Evolutionary conservation across 768 basidiomycete species (phyloP), one percentile per base, ranked within the genome.

Genomic region (Megacollybia marginata): DNA sequence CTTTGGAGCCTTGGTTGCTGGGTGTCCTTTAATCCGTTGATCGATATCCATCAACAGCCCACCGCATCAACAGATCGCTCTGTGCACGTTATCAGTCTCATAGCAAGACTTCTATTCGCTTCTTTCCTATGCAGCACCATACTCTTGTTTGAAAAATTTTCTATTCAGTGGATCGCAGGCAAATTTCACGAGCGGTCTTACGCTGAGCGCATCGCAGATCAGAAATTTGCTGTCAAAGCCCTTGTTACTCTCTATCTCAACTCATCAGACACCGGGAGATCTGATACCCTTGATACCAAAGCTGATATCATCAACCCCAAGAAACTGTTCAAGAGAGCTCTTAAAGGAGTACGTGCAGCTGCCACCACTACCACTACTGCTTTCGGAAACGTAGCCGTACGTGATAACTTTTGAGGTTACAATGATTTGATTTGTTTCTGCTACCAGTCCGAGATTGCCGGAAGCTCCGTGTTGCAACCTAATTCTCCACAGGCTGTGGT

Each of bases 401-500:
- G 34, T 33, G 20, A 16, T 28, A 16, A 28, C 18, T 12, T 34
- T 48, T 23, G 16, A 48, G 18, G 18, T 44, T 16, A 31, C 23
- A 28, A 28, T 3, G 23, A 28, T 10, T 50, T 13, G 19, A 23
- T 46, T 6, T 23, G 16, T 19, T 36, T 9, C n/a, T n/a, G 31
- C 15, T 28, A 11, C 23, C 32, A 54, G 54, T 55, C 54, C 8
- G 54, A 55, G 40, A 55, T 78, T 52, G 69, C 74, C 46, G 76
- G 76, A 33, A 82, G 80, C 52, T 84, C 83, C 35, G 78, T 93
- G n/a, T 66, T 94, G 18, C 91, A 93, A 62, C 92, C 92, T 38
- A 92, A 93, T 61, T 89, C 88, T 1, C 87, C 89, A 0, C 79
- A 80, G 59, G 84, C 85, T 20, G 80, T 86, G 68, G 87, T 94